A percentile compares a stretch with the other conserved stretches of the same genome.
Conservation (phyloP, 23 red algal species). For the Gracilariopsis chorda region DNA sequence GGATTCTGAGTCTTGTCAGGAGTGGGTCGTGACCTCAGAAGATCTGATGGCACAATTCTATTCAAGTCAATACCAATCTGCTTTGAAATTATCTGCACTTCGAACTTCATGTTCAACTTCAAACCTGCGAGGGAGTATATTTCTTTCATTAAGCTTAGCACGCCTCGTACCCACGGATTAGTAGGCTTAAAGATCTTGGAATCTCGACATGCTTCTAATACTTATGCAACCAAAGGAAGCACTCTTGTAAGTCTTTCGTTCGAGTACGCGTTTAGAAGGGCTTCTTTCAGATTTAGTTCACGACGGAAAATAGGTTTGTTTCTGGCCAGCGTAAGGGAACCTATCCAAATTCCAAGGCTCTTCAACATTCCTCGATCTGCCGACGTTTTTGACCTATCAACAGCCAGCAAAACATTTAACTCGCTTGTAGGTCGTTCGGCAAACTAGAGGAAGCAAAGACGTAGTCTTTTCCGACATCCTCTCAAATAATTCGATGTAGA, state of each 20-base stretch:
- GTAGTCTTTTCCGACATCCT: constrained; percentile 16
- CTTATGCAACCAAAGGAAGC: constrained; percentile 88
- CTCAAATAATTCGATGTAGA: constrained; percentile 85
- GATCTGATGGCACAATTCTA: constrained; percentile 59
- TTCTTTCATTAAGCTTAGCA: constrained; percentile 89
- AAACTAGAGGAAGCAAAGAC: constrained; percentile 62
- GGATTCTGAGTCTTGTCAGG: constrained; percentile 80
- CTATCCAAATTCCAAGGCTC: constrained; percentile 97
- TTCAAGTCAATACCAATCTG: constrained; percentile 65
- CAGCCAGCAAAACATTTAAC: constrained; percentile 80
- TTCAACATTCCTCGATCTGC: constrained; percentile 85
- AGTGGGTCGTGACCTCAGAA: constrained; percentile 33
- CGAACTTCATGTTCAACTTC: constrained; percentile 97
- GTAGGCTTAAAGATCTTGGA: constrained; percentile 89
- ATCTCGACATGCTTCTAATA: constrained; percentile 66
- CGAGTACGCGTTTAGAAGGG: constrained; percentile 81
- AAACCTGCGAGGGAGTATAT: constrained; percentile 86
- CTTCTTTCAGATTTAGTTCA: constrained; percentile 89
- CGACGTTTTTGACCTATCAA: constrained; percentile 66
- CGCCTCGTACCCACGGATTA: constrained; percentile 90
- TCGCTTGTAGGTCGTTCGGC: constrained; percentile 75
- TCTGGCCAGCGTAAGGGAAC: constrained; percentile 77
- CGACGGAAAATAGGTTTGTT: constrained; percentile 84
- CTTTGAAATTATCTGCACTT: constrained; percentile 89
- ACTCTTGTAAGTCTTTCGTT: constrained; percentile 84